phyloP scores from a whole-genome alignment of 345 rosid species.

The Citrus reticulata region DNA sequence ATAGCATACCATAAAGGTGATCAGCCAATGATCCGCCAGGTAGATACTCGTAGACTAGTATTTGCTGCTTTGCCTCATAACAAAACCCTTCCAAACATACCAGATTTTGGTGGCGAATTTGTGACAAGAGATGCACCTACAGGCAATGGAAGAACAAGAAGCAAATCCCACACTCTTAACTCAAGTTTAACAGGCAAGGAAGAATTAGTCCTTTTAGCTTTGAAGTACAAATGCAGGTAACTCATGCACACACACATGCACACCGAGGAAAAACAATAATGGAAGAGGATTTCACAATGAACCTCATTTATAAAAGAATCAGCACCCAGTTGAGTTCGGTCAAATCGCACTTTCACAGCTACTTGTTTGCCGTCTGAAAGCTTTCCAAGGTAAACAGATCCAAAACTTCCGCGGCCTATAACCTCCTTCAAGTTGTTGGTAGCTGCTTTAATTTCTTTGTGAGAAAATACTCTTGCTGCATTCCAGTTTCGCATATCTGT shows the following conservation, averaged over 20 bases:
- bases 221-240: not conserved
- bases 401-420: slow-evolving; percentile 88
- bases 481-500: slow-evolving; percentile 79
- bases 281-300: slow-evolving; percentile 7
- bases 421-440: slow-evolving; percentile 78
- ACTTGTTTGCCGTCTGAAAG: slow-evolving; percentile 72
- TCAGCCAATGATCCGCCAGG: slow-evolving; percentile 86
- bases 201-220: not conserved
- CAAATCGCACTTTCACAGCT: slow-evolving; percentile 88
- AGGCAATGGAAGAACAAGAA: not conserved
- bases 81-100: slow-evolving; percentile 87
- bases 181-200: not conserved
- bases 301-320: slow-evolving; percentile 96
- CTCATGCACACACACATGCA: not conserved
- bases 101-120: slow-evolving; percentile 80
- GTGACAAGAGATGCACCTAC: slow-evolving; percentile 77
- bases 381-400: slow-evolving; percentile 83
- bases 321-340: slow-evolving; percentile 80
- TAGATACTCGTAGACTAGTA: slow-evolving; percentile 84
- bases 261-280: not conserved
- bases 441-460: slow-evolving; percentile 78
- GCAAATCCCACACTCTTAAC: not conserved
- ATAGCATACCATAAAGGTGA: slow-evolving; percentile 72
- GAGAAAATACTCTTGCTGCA: slow-evolving; percentile 66
- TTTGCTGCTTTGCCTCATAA: slow-evolving; percentile 75